Base-by-base conservation (phyloP, 345 rosid species). In the Salix purpurea region DNA sequence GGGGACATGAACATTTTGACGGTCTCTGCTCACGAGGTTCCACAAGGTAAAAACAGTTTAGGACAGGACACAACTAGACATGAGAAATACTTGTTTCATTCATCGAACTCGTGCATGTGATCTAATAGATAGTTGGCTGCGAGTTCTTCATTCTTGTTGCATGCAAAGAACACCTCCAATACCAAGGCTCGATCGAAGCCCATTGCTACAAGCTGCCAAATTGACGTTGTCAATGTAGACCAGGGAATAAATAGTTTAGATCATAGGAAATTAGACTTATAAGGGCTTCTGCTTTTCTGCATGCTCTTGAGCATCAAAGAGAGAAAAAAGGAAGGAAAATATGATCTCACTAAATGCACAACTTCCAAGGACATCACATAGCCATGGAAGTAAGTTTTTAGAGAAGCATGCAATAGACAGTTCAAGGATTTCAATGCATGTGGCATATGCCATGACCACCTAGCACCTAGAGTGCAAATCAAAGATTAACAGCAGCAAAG, bases 91-190 rank as follows among this genome's bases (percentile, higher is more conserved):
- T 34, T 24, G 65, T 28, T 56, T 72, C 69, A 71, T 34, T 77
- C 97, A 74, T 92, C 94, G 39, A 90, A 88, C 75, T 94, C 98
- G 40, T 91, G 91, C 86, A 89, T 89, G 83, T 92, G 97, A 77
- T 94, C 98, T 77, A 92, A 77, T 77, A 92, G 94, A 79, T 91
- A 90, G 84, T 94, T 94, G 37, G 97, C 97, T n/a, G 98, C 98
- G 72, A 92, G 84, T 78, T 91, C 98, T 82, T 92, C 98, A 34
- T 94, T 85, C 90, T 91, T 91, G 93, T 94, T 90, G 86, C 97
- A 94, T 13, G 98, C 97, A 80, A 94, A 88, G 84, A 87, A 92
- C 71, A 88, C 98, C 58, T 94, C 96, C 67, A 92, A 77, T 4
- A 91, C 98, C 32, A 89, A 84, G 3, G 86, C 90, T 70, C 94